phyloP scores from a whole-genome alignment of 306 rosid species.

The Fragaria iinumae region DNA sequence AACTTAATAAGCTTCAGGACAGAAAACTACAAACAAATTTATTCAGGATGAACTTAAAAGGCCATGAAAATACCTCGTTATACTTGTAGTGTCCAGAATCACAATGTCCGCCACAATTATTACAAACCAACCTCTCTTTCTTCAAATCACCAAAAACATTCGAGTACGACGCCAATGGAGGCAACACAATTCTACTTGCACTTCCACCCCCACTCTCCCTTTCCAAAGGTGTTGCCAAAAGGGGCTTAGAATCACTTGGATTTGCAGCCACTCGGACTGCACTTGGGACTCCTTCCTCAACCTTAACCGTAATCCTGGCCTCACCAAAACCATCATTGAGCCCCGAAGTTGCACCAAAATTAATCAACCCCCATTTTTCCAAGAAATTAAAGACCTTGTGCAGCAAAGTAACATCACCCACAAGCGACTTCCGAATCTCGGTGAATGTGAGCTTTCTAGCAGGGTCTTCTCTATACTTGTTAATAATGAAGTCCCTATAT shows the following conservation, averaged over 20 bases:
- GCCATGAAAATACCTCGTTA: conserved; percentile 45
- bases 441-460: conserved; percentile 79
- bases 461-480: conserved; percentile 86
- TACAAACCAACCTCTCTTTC: conserved; percentile 51
- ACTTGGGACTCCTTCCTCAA: conserved; percentile 74
- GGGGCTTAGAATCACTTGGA: conserved; percentile 62
- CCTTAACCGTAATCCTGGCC: conserved; percentile 42
- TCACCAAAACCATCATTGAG: conserved; percentile 24
- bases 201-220: conserved; percentile 21
- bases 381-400: conserved; percentile 68
- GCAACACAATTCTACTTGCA: conserved; percentile 41
- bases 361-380: conserved; percentile 78
- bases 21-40: neutral
- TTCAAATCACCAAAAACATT: conserved; percentile 58
- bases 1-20: neutral
- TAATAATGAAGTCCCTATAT: conserved; percentile 81
- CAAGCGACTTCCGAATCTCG: conserved; percentile 75
- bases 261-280: conserved; percentile 77
- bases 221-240: conserved; percentile 30
- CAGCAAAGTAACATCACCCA: conserved; percentile 77
- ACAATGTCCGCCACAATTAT: conserved; percentile 57
- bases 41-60: neutral
- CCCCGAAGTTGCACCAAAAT: conserved; percentile 46
- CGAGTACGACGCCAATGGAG: conserved; percentile 64
- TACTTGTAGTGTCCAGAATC: conserved; percentile 55